Conservation (phyloP, 257 asterid genomes). For the Petrea volubilis region DNA sequence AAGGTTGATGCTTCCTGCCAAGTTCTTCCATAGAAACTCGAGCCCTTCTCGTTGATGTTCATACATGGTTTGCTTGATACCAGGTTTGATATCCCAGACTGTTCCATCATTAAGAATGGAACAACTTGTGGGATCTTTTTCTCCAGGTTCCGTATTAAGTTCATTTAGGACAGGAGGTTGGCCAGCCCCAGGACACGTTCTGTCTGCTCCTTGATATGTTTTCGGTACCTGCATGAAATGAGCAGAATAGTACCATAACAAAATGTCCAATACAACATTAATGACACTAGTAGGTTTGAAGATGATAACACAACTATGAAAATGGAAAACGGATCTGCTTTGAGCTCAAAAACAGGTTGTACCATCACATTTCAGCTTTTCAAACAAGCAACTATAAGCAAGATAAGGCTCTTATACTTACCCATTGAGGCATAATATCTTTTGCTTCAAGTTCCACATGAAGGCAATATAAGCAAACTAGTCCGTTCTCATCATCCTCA, state of each 20-base stretch:
- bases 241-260: background rate
- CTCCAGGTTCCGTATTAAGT: background rate
- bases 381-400: too few relatives aligned
- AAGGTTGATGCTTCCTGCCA: conserved; percentile 25
- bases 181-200: background rate
- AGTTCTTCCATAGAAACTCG: conserved; percentile 45
- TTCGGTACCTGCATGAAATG: conserved; percentile 6
- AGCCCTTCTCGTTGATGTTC: conserved; percentile 45
- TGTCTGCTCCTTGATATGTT: background rate
- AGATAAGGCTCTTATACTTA: conserved; percentile 29
- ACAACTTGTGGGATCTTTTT: background rate
- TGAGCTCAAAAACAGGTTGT: too few relatives aligned
- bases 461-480: conserved; percentile 13
- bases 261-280: too few relatives aligned
- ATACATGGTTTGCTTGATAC: conserved; percentile 17
- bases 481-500: conserved; percentile 16
- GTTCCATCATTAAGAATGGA: conserved; percentile 4
- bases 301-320: too few relatives aligned
- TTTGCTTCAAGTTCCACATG: conserved; percentile 15
- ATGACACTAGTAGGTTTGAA: too few relatives aligned
- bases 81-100: conserved; percentile 34
- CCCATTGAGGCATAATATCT: conserved; percentile 28
- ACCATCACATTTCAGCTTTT: too few relatives aligned
- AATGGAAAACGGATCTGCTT: too few relatives aligned
- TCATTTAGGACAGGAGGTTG: background rate